phyloP scores from a whole-genome alignment of 2,329 filamentous ascomycete species.

The Grosmannia huntii region DNA sequence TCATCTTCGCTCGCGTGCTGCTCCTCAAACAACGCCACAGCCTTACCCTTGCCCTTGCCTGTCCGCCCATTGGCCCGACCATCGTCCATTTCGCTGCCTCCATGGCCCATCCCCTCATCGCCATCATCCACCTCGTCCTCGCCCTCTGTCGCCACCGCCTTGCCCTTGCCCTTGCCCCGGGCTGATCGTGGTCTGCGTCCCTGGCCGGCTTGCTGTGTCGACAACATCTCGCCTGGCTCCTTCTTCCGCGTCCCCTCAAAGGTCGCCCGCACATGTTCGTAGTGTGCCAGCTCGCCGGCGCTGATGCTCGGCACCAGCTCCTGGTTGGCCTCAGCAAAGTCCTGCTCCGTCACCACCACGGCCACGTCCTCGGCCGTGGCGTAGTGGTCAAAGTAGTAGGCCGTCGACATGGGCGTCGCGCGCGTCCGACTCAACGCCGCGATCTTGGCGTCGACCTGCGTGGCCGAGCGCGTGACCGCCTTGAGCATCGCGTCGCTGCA shows the following conservation, averaged over 20 bases:
- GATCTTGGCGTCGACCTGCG: constrained; percentile 73
- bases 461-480: constrained; percentile 83
- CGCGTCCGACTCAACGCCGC: constrained; percentile 45
- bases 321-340: constrained; percentile 68
- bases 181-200: too few species aligned
- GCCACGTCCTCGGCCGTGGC: constrained; percentile 71
- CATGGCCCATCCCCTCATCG: not conserved
- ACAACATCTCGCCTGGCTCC: constrained; percentile 14
- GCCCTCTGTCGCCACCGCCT: constrained; percentile 17
- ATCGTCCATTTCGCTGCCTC: not conserved
- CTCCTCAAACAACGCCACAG: constrained; percentile 35
- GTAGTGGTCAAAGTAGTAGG: constrained; percentile 91
- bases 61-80: not conserved
- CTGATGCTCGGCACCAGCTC: constrained; percentile 93
- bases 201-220: too few species aligned
- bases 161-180: constrained; percentile 22
- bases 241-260: constrained; percentile 58
- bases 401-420: constrained; percentile 53
- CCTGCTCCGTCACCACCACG: constrained; percentile 78
- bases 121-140: constrained; percentile 15
- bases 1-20: constrained; percentile 44
- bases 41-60: constrained; percentile 28
- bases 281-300: constrained; percentile 81
- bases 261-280: constrained; percentile 66
- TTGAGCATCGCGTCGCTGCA: constrained; percentile 99